Evolutionary conservation across 2,329 filamentous ascomycete genomes (phyloP), one percentile per base, ranked within the genome.

Genomic region (Hymenotorrendiella dingleyae): DNA sequence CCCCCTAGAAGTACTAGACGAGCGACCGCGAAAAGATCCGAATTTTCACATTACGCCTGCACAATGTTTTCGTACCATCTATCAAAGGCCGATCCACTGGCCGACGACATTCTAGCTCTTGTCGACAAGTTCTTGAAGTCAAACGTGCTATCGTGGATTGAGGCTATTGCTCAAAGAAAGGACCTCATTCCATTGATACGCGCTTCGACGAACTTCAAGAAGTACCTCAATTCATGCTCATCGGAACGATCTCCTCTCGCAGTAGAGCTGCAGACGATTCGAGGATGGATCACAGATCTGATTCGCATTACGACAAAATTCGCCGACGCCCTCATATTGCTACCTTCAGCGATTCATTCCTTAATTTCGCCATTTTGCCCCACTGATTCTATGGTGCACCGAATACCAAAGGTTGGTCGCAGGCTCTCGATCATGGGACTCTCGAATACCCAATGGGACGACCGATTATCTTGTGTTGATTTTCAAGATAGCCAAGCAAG

Each of bases 301-400:
- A 56, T 59, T 17, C 54, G 61, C 20, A 48, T 66, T 4, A 47
- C 49, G 16, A 60, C 57, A 30, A 64, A 61, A 40, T 66, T 66
- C 34, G 48, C 55, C 2, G 42, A 40, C 6, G 52, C 59, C 41
- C 53, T 66, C 1, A 43, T 57, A 4, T 37, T 45, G 8, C 62
- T 54, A 17, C 63, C 63, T 14, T 60, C 60, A 2, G 58, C 63
- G 8, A 64, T 66, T 12, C 55, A 63, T 40, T 45, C 28, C 27
- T 45, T 65, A 3, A 59, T 65, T 16, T 60, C 60, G 5, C 45
- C 56, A 9, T 45, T 66, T 28, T 65, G 62, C 39, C 63, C 64
- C 7, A 45, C 52, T 5, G 54, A 59, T 3, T 62, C 63, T 6
- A 49, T 54, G 7, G 59, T 64, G 26, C 45, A 43, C 17, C 45